phyloP scores from a whole-genome alignment of 2,329 filamentous ascomycete genomes.

The Cordyceps cicadae region DNA sequence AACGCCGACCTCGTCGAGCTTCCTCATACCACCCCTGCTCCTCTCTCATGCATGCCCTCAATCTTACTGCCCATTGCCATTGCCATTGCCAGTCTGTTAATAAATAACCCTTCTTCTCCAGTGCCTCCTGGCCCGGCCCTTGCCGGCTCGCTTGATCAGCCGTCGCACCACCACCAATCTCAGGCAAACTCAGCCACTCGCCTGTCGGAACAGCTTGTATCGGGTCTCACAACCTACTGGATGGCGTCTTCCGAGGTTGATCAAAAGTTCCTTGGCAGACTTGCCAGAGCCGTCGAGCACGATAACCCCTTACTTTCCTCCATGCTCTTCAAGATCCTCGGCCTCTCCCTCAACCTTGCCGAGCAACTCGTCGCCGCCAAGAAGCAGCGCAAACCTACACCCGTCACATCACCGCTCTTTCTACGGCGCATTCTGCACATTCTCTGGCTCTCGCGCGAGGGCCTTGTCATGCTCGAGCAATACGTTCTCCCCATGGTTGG shows the following conservation, averaged over 20 bases:
- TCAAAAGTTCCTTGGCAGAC: slow-evolving; percentile 88
- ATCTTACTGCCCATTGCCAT: slow-evolving; percentile 8
- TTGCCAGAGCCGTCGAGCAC: slow-evolving; percentile 70
- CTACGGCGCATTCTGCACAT: slow-evolving; percentile 81
- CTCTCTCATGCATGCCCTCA: slow-evolving; percentile 19
- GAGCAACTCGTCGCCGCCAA: slow-evolving; percentile 75
- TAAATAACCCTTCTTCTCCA: slow-evolving; percentile 8
- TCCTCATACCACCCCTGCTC: slow-evolving; percentile 10
- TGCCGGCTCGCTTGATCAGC: slow-evolving; percentile 3
- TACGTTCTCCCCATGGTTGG: slow-evolving; percentile 80
- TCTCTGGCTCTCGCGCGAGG: slow-evolving; percentile 90
- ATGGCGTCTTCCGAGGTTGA: slow-evolving; percentile 98
- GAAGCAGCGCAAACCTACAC: slow-evolving; percentile 74
- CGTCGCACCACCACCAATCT: not conserved
- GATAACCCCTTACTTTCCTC: slow-evolving; percentile 72
- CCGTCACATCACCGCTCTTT: slow-evolving; percentile 67
- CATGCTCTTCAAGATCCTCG: slow-evolving; percentile 84
- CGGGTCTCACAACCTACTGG: slow-evolving; percentile 16
- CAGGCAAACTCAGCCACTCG: not conserved
- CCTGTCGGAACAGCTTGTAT: slow-evolving; percentile 5
- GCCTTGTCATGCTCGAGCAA: slow-evolving; percentile 75
- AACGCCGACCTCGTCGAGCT: slow-evolving; percentile 2
- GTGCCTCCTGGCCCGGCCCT: slow-evolving; percentile 2
- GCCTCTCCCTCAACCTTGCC: slow-evolving; percentile 80
- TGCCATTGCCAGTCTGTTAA: not conserved